Conservation (phyloP, 495 filamentous ascomycete genomes). For the Terfezia claveryi region DNA sequence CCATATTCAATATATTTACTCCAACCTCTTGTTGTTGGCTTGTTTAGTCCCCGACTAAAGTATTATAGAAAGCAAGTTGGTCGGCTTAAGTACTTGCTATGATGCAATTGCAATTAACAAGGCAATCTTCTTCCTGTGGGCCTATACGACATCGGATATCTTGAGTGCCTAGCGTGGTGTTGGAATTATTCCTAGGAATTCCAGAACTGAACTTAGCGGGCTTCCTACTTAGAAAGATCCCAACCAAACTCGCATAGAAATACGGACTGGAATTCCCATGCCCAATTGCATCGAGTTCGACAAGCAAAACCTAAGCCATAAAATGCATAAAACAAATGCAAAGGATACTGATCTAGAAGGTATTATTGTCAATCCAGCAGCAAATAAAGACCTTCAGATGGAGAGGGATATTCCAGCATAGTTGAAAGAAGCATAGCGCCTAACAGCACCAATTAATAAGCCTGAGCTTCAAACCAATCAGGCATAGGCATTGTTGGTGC, state of each 20-base stretch:
- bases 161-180: not conserved
- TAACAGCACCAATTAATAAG: not conserved
- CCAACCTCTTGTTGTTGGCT: conserved; percentile 4
- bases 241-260: no score
- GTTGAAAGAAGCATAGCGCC: not conserved
- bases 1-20: conserved; percentile 4
- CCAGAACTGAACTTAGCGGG: not conserved
- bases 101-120: not conserved
- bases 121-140: not conserved
- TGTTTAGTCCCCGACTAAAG: not conserved
- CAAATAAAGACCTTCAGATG: not conserved
- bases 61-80: conserved; percentile 5
- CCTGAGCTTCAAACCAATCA: not conserved
- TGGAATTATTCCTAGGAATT: not conserved
- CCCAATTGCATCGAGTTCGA: not conserved
- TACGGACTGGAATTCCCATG: not conserved
- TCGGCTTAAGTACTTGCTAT: not conserved
- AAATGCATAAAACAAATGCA: not conserved
- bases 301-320: not conserved
- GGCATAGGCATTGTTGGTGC: not conserved
- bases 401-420: not conserved
- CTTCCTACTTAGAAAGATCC: not conserved
- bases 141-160: not conserved
- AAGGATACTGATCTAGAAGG: not conserved
- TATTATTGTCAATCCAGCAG: not conserved